Percentiles rank a stretch among this genome's conserved stretches.
phyloP scores from a whole-genome alignment of 495 filamentous ascomycete genomes.

The Penicillium diatomitis region DNA sequence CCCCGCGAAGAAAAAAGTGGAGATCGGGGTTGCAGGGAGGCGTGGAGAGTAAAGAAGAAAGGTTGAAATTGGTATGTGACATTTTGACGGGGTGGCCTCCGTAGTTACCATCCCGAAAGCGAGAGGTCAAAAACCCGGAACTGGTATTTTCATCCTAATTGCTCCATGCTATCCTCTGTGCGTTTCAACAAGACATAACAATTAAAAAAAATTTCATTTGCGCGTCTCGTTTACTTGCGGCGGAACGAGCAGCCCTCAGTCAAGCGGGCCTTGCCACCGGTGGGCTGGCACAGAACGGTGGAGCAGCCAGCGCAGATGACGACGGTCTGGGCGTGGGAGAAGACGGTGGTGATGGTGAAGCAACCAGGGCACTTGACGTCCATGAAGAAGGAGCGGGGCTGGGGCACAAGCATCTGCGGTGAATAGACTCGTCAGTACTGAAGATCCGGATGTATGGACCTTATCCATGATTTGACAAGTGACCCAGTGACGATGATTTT shows the following conservation, averaged over 20 bases:
- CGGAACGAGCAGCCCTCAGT: conserved; percentile 99
- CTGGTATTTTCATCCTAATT: conserved; percentile 28
- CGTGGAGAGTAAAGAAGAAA: conserved; percentile 10
- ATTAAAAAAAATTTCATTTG: conserved; percentile 22
- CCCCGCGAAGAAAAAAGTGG: conserved; percentile 3
- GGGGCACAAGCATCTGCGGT: conserved; percentile 77
- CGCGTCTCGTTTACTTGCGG: conserved; percentile 75
- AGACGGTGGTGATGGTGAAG: conserved; percentile 99
- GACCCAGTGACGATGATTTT: too few relatives aligned
- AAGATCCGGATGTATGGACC: neutral
- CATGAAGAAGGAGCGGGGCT: conserved; percentile 99
- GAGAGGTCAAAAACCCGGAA: conserved; percentile 12
- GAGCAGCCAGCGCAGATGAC: conserved; percentile 98
- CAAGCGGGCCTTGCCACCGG: conserved; percentile 92
- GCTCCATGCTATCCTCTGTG: conserved; percentile 26
- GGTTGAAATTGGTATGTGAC: conserved; percentile 24
- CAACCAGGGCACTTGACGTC: conserved; percentile 99
- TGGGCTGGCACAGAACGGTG: conserved; percentile 95
- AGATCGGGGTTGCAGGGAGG: neutral
- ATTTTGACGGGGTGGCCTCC: conserved; percentile 20
- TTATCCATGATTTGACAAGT: too few relatives aligned
- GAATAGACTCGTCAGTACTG: neutral
- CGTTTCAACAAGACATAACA: conserved; percentile 24
- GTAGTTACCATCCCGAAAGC: conserved; percentile 13
- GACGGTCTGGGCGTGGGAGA: conserved; percentile 99